Percentiles rank a stretch among this genome's conserved stretches.
Evolutionary conservation across 2,329 filamentous ascomycete species (phyloP).

Genomic region (Aspergillus brasiliensis): DNA sequence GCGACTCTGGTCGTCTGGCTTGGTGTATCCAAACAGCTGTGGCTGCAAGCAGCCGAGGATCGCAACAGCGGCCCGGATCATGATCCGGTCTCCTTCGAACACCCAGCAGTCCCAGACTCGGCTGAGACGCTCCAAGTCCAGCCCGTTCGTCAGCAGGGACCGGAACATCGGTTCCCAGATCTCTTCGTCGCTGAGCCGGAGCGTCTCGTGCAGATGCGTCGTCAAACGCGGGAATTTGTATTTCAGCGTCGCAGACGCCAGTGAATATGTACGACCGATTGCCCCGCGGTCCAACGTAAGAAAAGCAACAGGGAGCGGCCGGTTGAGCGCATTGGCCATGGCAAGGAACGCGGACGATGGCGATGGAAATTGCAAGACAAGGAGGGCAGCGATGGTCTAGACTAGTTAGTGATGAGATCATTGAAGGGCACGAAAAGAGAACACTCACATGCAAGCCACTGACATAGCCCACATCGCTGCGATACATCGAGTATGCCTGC

Average conservation of each 20-base stretch:
- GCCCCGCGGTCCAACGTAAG: slow-evolving; percentile 59
- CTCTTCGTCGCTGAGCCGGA: slow-evolving; percentile 45
- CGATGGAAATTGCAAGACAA: slow-evolving; percentile 58
- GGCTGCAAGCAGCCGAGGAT: slow-evolving; percentile 46
- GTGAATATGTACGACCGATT: slow-evolving; percentile 57
- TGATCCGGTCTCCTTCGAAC: slow-evolving; percentile 60
- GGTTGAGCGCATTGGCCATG: slow-evolving; percentile 64
- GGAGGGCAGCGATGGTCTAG: slow-evolving; percentile 58
- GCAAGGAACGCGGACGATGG: slow-evolving; percentile 59
- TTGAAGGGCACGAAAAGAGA: not conserved
- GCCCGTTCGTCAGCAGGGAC: slow-evolving; percentile 54
- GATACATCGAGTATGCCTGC: slow-evolving; percentile 65
- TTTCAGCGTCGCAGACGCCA: slow-evolving; percentile 58
- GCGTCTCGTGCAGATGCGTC: slow-evolving; percentile 51
- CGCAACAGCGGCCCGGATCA: slow-evolving; percentile 49
- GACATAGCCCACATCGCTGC: slow-evolving; percentile 63
- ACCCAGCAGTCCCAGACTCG: slow-evolving; percentile 64
- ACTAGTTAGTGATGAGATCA: slow-evolving; percentile 3
- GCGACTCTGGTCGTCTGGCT: slow-evolving; percentile 41
- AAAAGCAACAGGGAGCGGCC: slow-evolving; percentile 62
- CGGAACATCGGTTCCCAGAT: slow-evolving; percentile 58
- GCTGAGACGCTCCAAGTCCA: slow-evolving; percentile 56
- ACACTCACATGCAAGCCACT: slow-evolving; percentile 59
- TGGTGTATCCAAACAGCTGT: slow-evolving; percentile 44
- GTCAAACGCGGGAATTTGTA: slow-evolving; percentile 61